Base-by-base conservation (phyloP, 169 alveolate species). In the Eimeria falciformis region DNA sequence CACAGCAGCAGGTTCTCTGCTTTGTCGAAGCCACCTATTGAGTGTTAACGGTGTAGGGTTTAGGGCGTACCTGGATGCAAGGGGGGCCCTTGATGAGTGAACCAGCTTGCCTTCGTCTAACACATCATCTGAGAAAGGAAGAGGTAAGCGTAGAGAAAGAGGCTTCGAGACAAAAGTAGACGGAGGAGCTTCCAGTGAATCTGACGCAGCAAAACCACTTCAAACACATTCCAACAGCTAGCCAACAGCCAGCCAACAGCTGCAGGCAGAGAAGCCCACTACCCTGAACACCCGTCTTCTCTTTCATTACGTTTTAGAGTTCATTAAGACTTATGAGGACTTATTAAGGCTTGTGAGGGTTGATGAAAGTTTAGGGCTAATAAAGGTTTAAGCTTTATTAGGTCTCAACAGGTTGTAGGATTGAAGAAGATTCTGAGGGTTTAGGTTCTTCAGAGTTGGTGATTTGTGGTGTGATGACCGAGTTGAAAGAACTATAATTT, bases 401-500 rank as follows among this genome's bases (percentile, higher is more conserved):
- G 78, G 78, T 29, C n/a, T 7, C 7, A 7, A 14, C 7, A 50
- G 58, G 58, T 29, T 2, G 0, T 5, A 29, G 71, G 71, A 27
- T 18, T 62, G 5, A 29, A 9, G 17, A 53, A 17, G 2, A 1
- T 2, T 2, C 40, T 12, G 46, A 33, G n/a, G n/a, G n/a, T n/a
- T n/a, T n/a, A n/a, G n/a, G n/a, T n/a, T n/a, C 43, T 40, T 71
- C n/a, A 2, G 37, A 58, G 83, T 71, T 40, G 37, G 43, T 11
- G 53, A 27, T 11, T 14, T 58, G 23, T 12, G 47, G n/a, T 17
- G 14, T 11, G 33, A 18, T 45, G 11, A 75, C 84, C 84, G 2
- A 75, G 43, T 3, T 96, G 96, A 79, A 96, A 95, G 56, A 93
- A 56, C 92, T 96, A 91, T 96, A 97, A 92, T 96, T 98, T 91